Evolutionary conservation across 306 rosid species (phyloP), one percentile per base, ranked within the genome.

Genomic region (Mimosa pudica): DNA sequence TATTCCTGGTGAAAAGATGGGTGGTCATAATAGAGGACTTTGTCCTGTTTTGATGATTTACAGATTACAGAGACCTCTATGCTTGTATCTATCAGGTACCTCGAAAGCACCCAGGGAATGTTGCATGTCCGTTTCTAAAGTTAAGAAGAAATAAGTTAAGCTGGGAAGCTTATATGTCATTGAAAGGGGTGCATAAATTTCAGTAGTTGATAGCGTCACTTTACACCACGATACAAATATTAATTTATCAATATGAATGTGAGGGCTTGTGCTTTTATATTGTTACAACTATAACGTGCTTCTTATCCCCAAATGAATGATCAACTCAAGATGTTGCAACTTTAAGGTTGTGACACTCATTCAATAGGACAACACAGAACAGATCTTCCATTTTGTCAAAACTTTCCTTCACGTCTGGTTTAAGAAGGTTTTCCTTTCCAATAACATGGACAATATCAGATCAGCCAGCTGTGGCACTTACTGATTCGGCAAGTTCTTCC

Each of bases 401-500:
- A n/a, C 1, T 51, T 66, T 54, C 74, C 66, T n/a, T 24, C 66
- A 12, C n/a, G 36, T 65, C 77, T 49, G 52, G 54, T 68, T 65
- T 62, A 77, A 55, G 46, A 58, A 9, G 74, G 32, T 55, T n/a
- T 55, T 20, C 36, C 36, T 44, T 69, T 17, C 42, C 65, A 51
- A 70, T 77, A 41, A 66, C 60, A 30, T 35, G 45, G 83, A 78
- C 36, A 58, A 70, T 60, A 75, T 82, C 78, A 20, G 46, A 86
- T 90, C 84, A 94, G 77, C 82, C 60, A 41, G 88, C 84, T 7
- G 91, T 68, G 81, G 93, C 92, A 68, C 87, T 86, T n/a, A 75
- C 78, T 17, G 98, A 91, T 60, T 82, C 91, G 35, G 92, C 97
- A 65, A 95, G 98, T 87, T 93, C 99, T 87, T 95, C 99, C 76